These are phyloP conservation scores for Collybia sordida DNA, from an alignment of 768 basidiomycete genomes.

Conservation along the genomic window DNA sequence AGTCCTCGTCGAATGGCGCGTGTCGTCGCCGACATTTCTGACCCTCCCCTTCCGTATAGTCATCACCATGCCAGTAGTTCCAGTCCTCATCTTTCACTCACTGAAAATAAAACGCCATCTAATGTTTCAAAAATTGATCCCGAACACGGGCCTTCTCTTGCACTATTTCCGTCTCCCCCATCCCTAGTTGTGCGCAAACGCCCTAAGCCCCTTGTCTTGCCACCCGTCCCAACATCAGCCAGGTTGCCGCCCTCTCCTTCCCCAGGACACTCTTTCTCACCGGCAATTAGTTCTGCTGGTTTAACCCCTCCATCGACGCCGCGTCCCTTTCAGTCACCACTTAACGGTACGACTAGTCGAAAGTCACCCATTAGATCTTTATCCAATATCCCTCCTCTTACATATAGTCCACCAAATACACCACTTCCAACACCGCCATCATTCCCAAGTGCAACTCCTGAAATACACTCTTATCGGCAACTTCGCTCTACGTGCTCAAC, in stretches of 20 bases:
- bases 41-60: constrained; percentile 14
- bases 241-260: constrained; percentile 27
- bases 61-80: constrained; percentile 21
- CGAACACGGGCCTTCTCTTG: constrained; percentile 18
- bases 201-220: constrained; percentile 39
- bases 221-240: constrained; percentile 23
- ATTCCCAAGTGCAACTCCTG: constrained; percentile 8
- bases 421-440: constrained; percentile 35
- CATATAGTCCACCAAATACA: constrained; percentile 33
- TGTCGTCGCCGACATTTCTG: constrained; percentile 18
- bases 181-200: constrained; percentile 35
- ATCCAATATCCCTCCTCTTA: constrained; percentile 26
- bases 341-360: constrained; percentile 4
- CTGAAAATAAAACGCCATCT: constrained; percentile 1
- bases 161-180: constrained; percentile 39
- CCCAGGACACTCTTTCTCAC: not conserved
- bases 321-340: constrained; percentile 5
- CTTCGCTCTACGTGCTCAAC: constrained; percentile 22
- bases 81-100: constrained; percentile 23
- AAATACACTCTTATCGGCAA: constrained; percentile 1
- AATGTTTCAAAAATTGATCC: constrained; percentile 8
- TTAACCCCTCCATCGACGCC: constrained; percentile 43
- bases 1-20: constrained; percentile 15
- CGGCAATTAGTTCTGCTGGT: constrained; percentile 31
- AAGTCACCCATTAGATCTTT: constrained; percentile 18